Evolutionary conservation across 2,329 filamentous ascomycete species (phyloP).

Genomic region (Mycogone perniciosa): DNA sequence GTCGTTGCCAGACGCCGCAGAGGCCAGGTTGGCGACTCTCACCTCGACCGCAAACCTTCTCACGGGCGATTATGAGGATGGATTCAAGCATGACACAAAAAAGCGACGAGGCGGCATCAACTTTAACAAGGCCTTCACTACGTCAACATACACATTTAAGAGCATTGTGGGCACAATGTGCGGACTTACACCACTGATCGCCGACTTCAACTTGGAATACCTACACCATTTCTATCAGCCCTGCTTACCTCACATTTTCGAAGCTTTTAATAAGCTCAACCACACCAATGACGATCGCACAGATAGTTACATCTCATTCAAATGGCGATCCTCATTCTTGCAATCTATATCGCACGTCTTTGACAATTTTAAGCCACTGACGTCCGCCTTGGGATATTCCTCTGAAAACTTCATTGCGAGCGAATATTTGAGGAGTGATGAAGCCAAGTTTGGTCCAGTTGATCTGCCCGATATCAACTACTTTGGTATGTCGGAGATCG

Average conservation of each 20-base stretch:
- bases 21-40: slow-evolving; percentile 22
- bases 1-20: slow-evolving; percentile 27
- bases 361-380: slow-evolving; percentile 24
- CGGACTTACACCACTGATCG: slow-evolving; percentile 35
- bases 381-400: slow-evolving; percentile 25
- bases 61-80: slow-evolving; percentile 31
- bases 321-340: slow-evolving; percentile 27
- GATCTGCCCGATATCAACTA: slow-evolving; percentile 28
- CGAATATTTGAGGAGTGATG: slow-evolving; percentile 25
- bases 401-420: slow-evolving; percentile 19
- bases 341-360: slow-evolving; percentile 27
- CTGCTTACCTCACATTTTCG: slow-evolving; percentile 35
- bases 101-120: slow-evolving; percentile 33
- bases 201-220: slow-evolving; percentile 37
- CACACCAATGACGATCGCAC: slow-evolving; percentile 9
- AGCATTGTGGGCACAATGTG: slow-evolving; percentile 36
- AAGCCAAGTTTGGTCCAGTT: slow-evolving; percentile 24
- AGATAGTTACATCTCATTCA: slow-evolving; percentile 18
- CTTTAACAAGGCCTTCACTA: slow-evolving; percentile 34
- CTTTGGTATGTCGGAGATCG: slow-evolving; percentile 27
- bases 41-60: slow-evolving; percentile 29
- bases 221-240: slow-evolving; percentile 38
- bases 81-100: slow-evolving; percentile 21
- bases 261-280: slow-evolving; percentile 25
- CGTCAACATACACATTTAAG: slow-evolving; percentile 39